Evolutionary conservation across 495 filamentous ascomycete species (phyloP).

Genomic region (Penicillium arizonense): DNA sequence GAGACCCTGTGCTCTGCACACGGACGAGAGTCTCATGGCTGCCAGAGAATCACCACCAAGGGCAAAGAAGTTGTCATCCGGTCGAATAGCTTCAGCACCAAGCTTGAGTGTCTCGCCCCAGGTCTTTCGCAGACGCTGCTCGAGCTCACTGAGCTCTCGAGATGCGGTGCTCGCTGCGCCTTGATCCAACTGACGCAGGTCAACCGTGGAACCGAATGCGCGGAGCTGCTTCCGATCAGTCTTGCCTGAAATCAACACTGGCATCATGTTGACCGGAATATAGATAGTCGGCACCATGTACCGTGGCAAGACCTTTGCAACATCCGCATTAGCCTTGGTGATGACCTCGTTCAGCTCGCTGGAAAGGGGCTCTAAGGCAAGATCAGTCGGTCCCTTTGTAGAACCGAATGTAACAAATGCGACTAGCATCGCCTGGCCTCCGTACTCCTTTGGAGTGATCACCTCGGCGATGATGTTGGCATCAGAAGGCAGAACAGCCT

Average conservation of each 20-base stretch:
- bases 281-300: conserved; percentile 49
- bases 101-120: conserved; percentile 46
- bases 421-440: conserved; percentile 32
- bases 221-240: conserved; percentile 42
- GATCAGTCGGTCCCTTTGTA: conserved; percentile 16
- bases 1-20: conserved; percentile 30
- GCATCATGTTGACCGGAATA: conserved; percentile 38
- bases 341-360: conserved; percentile 19
- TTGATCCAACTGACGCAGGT: conserved; percentile 31
- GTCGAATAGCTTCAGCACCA: conserved; percentile 25
- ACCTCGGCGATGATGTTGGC: conserved; percentile 38
- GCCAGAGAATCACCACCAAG: conserved; percentile 63
- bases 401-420: conserved; percentile 38
- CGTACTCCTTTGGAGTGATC: conserved; percentile 29
- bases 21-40: conserved; percentile 53
- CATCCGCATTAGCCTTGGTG: conserved; percentile 24
- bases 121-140: conserved; percentile 36
- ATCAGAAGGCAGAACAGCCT: conserved; percentile 28
- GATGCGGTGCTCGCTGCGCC: conserved; percentile 1
- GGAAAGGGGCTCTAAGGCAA: conserved; percentile 13
- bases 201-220: conserved; percentile 29
- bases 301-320: conserved; percentile 33
- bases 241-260: conserved; percentile 42
- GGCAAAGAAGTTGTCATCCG: conserved; percentile 53
- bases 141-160: conserved; percentile 34